Evolutionary conservation across 108 stramenopile genomes (phyloP), one percentile per base, ranked within the genome.

Genomic region (Pseudonitzschia pungens): DNA sequence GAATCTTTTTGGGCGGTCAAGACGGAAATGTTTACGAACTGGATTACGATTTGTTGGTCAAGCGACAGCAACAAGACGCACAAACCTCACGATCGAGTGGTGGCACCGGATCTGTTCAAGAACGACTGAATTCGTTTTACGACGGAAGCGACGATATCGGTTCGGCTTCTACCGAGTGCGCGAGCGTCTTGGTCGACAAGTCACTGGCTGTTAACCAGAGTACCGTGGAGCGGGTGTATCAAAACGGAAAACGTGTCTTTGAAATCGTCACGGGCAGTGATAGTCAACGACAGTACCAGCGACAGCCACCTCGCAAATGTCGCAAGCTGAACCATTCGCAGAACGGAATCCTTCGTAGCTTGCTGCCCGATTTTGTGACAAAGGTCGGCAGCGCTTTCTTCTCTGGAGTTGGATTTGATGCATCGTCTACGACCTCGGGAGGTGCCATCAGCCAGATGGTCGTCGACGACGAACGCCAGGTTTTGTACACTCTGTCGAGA

Each of bases 21-120:
- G 98, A 99, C 80, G 96, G 96, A 40, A 89, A 90, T 67, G 56
- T 99, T 20, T 97, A 97, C 77, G 98, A 97, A 75, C 79, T 96
- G 79, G 73, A 81, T 15, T 97, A 97, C 72, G 94, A 96, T 71
- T 73, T 76, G 0, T 36, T 70, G 33, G 65, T 75, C 21, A 43
- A 69, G 62, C 32, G 52, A 56, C 55, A 76, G n/a, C 60, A 58
- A 22, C 67, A 68, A 21, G 40, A 45, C 45, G 14, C 42, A 7
- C 45, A 44, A 22, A 45, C 28, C 44, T 62, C 40, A 7, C 29
- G 29, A 63, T 54, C 66, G 15, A 43, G 29, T n/a, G 53, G 73
- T 29, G 68, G 58, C 50, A 58, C 50, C 22, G 31, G 68, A 43
- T 51, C 75, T 31, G 44, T 71, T 42, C 77, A 81, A 32, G 33